Evolutionary conservation across 1,284 basidiomycete species (phyloP), one percentile per base, ranked within the genome.

Genomic region (Moesziomyces antarcticus): DNA sequence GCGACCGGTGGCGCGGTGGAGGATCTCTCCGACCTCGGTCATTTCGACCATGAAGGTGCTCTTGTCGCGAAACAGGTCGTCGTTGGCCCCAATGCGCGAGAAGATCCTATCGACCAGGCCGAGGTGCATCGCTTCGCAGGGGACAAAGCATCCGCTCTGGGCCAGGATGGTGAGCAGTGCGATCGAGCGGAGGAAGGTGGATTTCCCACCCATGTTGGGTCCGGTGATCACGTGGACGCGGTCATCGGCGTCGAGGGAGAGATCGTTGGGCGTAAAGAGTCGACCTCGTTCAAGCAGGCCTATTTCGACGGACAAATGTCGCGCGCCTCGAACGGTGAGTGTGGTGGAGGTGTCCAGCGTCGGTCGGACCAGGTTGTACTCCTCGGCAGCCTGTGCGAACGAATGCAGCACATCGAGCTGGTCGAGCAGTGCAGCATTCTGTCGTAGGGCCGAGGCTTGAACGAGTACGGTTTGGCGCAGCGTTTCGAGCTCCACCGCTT

Each of bases 121-220:
- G 44, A 99, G 85, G 30, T 86, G 85, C 1, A 93, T 94, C 20
- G 84, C 82, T 50, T 91, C 89, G 25, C 95, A 94, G 1, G 97
- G 97, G 0, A 99, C 94, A 84, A 93, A 99, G 8, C 91, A 92
- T 3, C 96, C 96, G 7, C 90, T 89, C 84, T 99, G 96, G 0
- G 95, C 96, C 2, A 99, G 87, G 63, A 99, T 92, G 9, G 91
- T 87, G 53, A 97, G 91, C 25, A 99, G 87, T 5, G 96, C 97
- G 0, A 90, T 92, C 83, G 97, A 95, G 16, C 96, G 91, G 20
- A 99, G 88, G 33, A 93, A 88, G 0, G 96, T 98, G 1, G 93
- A 95, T 85, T 99, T 98, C 50, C 78, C 93, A 89, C 44, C 93
- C 93, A 97, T 97, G 81, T 98, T 98, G 0, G 96, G 96, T 0